Evolutionary conservation across 192 early-diverging fungal species (phyloP).

Genomic region (Jimgerdemannia flammicorona): DNA sequence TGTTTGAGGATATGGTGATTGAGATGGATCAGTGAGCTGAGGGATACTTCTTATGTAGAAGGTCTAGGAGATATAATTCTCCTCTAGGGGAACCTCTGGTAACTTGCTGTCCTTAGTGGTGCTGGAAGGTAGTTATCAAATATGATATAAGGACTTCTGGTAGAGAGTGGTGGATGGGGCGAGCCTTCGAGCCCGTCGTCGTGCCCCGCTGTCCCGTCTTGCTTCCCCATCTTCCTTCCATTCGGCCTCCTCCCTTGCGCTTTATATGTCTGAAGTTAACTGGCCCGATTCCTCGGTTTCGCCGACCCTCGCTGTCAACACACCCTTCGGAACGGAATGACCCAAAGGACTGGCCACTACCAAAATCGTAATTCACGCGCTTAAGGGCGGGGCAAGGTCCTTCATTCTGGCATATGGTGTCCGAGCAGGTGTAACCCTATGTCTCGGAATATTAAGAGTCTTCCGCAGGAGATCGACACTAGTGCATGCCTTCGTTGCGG

Average conservation of each 20-base stretch:
- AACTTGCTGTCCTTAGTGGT: no score
- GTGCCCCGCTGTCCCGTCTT: no score
- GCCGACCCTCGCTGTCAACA: slow-evolving; percentile 22
- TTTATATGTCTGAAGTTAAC: not conserved
- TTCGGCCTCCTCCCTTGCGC: not conserved
- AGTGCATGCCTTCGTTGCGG: slow-evolving; percentile 31
- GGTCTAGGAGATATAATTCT: no score
- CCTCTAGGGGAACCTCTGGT: no score
- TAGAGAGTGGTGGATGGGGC: no score
- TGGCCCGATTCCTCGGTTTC: slow-evolving; percentile 16
- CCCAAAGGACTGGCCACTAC: slow-evolving; percentile 22
- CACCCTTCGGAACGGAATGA: slow-evolving; percentile 18
- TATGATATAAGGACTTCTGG: no score
- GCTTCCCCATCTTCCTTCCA: not conserved
- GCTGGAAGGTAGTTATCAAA: no score
- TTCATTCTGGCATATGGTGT: slow-evolving; percentile 52
- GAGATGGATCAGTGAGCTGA: no score
- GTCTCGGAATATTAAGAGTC: slow-evolving; percentile 44
- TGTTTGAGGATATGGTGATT: no score
- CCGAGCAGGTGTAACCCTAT: slow-evolving; percentile 50
- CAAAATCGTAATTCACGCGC: slow-evolving; percentile 41
- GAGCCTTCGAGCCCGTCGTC: no score
- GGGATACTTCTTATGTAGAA: no score
- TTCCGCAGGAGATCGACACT: slow-evolving; percentile 37
- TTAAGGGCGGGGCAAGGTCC: slow-evolving; percentile 44